Evolutionary conservation across 1,139 yeast genomes (phyloP), one percentile per base, ranked within the genome.

Genomic region (Protomyces lactucae-debilis): DNA sequence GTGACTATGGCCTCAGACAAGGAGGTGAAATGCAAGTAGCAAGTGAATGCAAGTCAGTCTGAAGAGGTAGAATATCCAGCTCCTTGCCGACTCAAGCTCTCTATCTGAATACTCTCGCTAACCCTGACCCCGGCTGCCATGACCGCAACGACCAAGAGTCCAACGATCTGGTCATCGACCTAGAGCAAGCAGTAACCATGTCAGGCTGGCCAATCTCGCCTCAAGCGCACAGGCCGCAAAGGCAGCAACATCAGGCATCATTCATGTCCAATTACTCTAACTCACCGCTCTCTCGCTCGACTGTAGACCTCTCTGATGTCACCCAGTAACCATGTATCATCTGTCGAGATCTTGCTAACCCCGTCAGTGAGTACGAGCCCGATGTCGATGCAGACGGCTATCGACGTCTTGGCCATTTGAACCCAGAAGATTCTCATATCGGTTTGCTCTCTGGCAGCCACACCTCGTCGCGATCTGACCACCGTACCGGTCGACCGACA

Each of bases 361-460:
- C 2, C 12, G 6, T 23, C 18, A 43, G 48, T 43, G 63, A 59
- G 25, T 59, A 59, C 43, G 63, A 59, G 25, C 63, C 63, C 23
- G 63, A 59, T 48, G 63, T 59, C 23, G 63, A 59, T 35, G 63
- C 63, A 28, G 63, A 59, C 32, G 63, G 63, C 3, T 59, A 52
- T 51, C 53, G 63, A 18, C 63, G 63, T 52, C 48, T 43, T 16
- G 48, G 48, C 48, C 48, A 43, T 16, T 43, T 43, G 9, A 43
- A 43, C 25, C 48, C 48, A 43, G 48, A 43, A 43, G 48, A 43
- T 21, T 43, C 48, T 18, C 48, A 43, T 43, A 43, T 43, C 12
- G 48, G 48, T 5, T 10, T 43, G 14, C 48, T 43, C 25, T 43
- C 48, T n/a, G 23, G 48, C 16, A 43, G 48, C 48, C 48, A 43